These are phyloP conservation scores for Porogramme epimiltina DNA, from an alignment of 1,284 basidiomycete genomes.

Conservation along the genomic window DNA sequence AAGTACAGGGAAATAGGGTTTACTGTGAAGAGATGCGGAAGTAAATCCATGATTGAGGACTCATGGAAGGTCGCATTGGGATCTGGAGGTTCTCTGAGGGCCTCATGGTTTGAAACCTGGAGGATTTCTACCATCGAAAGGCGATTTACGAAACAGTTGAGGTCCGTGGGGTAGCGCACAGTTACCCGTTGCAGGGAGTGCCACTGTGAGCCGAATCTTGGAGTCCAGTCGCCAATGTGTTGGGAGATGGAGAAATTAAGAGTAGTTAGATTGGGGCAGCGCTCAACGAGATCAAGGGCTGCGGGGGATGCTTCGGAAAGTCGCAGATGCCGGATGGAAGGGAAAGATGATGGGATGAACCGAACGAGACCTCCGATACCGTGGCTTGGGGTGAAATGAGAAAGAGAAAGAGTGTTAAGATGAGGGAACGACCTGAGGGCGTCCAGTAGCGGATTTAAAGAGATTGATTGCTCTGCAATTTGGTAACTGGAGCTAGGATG, in stretches of 20 bases:
- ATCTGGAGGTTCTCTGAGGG: background rate
- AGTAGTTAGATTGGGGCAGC: slow-evolving; percentile 9
- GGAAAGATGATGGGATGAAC: background rate
- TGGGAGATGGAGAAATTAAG: background rate
- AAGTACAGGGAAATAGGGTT: too few relatives aligned
- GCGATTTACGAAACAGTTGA: background rate
- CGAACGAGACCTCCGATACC: background rate
- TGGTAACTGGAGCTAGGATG: slow-evolving; percentile 1
- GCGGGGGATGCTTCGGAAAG: slow-evolving; percentile 1
- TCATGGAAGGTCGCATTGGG: too few relatives aligned
- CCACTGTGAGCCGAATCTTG: background rate
- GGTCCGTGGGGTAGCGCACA: background rate
- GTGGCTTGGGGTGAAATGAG: slow-evolving; percentile 3
- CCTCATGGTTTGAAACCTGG: background rate
- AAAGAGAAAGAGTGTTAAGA: background rate
- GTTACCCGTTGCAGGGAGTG: slow-evolving; percentile 6
- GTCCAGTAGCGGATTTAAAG: too few relatives aligned
- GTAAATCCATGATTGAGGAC: background rate
- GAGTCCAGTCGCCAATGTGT: background rate
- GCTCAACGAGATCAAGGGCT: slow-evolving; percentile 11
- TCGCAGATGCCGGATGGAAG: slow-evolving; percentile 7
- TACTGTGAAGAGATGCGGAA: too few relatives aligned
- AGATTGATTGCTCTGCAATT: background rate
- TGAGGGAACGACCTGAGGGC: too few relatives aligned
- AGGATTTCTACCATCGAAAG: slow-evolving; percentile 1